A percentile compares a stretch with the other conserved stretches of the same genome.
Conservation (phyloP, 805 yeast genomes). For the Jamesozyma jinghongensis region DNA sequence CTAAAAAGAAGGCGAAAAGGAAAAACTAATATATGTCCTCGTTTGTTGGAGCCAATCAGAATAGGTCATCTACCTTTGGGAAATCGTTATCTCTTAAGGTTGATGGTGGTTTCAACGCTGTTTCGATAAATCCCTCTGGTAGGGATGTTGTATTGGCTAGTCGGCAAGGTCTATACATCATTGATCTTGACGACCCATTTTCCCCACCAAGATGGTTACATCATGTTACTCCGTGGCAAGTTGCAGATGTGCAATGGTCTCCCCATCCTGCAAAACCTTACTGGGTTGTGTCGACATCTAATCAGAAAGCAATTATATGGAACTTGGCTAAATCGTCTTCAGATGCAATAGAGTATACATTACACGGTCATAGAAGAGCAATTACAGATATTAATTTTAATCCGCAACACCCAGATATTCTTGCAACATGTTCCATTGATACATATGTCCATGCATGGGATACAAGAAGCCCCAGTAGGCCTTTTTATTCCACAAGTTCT, state of each 20-base stretch:
- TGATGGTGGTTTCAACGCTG: constrained; percentile 87
- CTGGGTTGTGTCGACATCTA: constrained; percentile 90
- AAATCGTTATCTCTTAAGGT: constrained; percentile 75
- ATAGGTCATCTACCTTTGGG: constrained; percentile 56
- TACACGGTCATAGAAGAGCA: constrained; percentile 88
- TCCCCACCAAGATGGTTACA: constrained; percentile 90
- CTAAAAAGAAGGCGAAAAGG: too few relatives aligned
- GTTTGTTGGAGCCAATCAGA: not conserved
- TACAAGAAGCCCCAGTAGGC: constrained; percentile 65
- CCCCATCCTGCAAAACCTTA: constrained; percentile 78
- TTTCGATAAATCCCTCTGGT: constrained; percentile 82
- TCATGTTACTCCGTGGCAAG: constrained; percentile 94
- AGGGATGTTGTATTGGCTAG: constrained; percentile 87
- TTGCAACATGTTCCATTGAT: constrained; percentile 92
- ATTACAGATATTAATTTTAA: constrained; percentile 94
- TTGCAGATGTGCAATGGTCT: constrained; percentile 98
- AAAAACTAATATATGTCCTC: constrained; percentile 4
- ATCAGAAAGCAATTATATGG: constrained; percentile 95
- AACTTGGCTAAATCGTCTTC: constrained; percentile 62
- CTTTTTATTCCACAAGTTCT: constrained; percentile 76
- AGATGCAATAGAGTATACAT: constrained; percentile 73
- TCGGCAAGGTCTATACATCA: constrained; percentile 71
- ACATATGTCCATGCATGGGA: constrained; percentile 88
- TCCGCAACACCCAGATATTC: constrained; percentile 70
- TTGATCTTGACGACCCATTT: constrained; percentile 94